A percentile compares a stretch with the other conserved stretches of the same genome.
Conservation (phyloP, 2,329 filamentous ascomycete species). For the Gnomoniopsis smithogilvyi region DNA sequence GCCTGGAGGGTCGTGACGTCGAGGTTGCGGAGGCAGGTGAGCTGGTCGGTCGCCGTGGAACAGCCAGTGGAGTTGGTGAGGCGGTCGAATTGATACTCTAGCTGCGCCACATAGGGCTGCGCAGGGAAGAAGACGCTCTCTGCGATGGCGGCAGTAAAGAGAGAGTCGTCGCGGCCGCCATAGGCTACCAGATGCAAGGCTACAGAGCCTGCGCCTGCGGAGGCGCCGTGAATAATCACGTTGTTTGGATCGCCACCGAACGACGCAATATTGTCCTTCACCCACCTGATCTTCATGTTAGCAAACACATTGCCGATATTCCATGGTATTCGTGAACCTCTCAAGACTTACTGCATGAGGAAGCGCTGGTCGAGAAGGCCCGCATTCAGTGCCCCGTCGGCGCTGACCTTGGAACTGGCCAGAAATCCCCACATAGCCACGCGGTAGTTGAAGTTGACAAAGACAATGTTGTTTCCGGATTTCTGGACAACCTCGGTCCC, state of each 20-base stretch:
- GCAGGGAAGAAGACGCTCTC: constrained; percentile 50
- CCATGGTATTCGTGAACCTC: not conserved
- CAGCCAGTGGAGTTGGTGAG: constrained; percentile 35
- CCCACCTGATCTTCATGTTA: constrained; percentile 39
- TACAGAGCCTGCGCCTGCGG: constrained; percentile 58
- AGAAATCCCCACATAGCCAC: constrained; percentile 63
- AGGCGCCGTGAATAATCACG: constrained; percentile 60
- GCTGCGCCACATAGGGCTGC: constrained; percentile 39
- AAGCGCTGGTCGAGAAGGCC: constrained; percentile 63
- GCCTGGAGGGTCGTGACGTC: constrained; percentile 34
- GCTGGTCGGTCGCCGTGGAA: constrained; percentile 25
- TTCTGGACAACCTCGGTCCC: constrained; percentile 42
- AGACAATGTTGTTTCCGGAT: constrained; percentile 45
- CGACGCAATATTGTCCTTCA: constrained; percentile 53
- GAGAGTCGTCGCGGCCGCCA: constrained; percentile 39
- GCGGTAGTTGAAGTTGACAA: constrained; percentile 62
- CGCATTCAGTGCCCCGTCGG: constrained; percentile 57
- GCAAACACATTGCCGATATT: too few species aligned
- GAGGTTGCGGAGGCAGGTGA: constrained; percentile 40
- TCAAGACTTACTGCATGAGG: constrained; percentile 36
- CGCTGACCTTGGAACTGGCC: constrained; percentile 50
- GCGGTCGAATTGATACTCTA: constrained; percentile 46
- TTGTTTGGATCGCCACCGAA: constrained; percentile 58
- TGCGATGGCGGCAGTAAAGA: constrained; percentile 44
- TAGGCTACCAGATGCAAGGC: constrained; percentile 47